These are phyloP conservation scores for Lomentospora prolificans DNA, from an alignment of 2,329 filamentous ascomycete species.

Conservation along the genomic window DNA sequence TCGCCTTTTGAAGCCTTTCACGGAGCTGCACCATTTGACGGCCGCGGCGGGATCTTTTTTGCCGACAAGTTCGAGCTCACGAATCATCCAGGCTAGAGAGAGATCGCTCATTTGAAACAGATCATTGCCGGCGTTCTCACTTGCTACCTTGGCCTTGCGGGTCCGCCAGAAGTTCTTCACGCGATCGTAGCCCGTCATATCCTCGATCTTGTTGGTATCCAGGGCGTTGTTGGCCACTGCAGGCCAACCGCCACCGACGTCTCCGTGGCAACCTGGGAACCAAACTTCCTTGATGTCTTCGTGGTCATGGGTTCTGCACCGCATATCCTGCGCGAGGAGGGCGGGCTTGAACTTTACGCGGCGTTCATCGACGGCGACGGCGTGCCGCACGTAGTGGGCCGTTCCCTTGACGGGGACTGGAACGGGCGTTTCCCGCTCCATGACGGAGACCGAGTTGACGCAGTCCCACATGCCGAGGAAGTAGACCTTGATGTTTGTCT, in stretches of 20 bases:
- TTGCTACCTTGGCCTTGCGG: slow-evolving; percentile 21
- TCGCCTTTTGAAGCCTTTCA: slow-evolving; percentile 21
- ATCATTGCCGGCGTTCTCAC: slow-evolving; percentile 18
- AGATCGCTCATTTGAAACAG: slow-evolving; percentile 48
- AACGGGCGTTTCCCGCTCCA: slow-evolving; percentile 26
- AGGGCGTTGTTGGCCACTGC: slow-evolving; percentile 32
- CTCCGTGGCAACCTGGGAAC: slow-evolving; percentile 72
- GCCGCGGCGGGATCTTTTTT: slow-evolving; percentile 18
- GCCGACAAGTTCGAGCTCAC: slow-evolving; percentile 32
- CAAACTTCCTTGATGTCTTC: slow-evolving; percentile 61
- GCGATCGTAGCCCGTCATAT: slow-evolving; percentile 29
- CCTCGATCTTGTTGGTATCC: slow-evolving; percentile 40
- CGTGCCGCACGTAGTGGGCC: slow-evolving; percentile 38
- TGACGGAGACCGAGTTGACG: slow-evolving; percentile 39
- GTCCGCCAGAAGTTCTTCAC: slow-evolving; percentile 26
- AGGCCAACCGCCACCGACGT: slow-evolving; percentile 68
- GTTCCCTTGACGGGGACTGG: slow-evolving; percentile 29
- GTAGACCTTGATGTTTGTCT: slow-evolving; percentile 34
- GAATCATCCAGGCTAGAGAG: slow-evolving; percentile 61
- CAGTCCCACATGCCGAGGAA: slow-evolving; percentile 48
- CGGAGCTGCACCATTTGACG: slow-evolving; percentile 24
- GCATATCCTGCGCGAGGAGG: slow-evolving; percentile 32
- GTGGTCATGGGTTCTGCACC: slow-evolving; percentile 13
- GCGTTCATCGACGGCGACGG: slow-evolving; percentile 42
- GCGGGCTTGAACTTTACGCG: slow-evolving; percentile 46